Evolutionary conservation across 345 rosid genomes (phyloP), one percentile per base, ranked within the genome.

Genomic region (Bruguiera gymnorhiza): DNA sequence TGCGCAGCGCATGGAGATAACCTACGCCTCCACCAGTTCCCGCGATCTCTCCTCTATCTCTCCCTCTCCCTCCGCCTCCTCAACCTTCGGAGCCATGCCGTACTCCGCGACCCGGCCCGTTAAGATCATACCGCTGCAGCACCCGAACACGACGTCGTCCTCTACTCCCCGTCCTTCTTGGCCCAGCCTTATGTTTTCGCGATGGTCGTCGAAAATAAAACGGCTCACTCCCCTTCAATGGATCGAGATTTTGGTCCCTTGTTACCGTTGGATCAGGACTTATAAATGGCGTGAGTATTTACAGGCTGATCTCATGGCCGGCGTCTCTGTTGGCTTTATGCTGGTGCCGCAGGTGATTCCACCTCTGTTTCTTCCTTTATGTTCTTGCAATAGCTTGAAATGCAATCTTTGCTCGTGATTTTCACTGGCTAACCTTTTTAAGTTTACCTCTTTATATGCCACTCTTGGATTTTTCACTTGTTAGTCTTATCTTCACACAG

Each of bases 331-430:
- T 73, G 99, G 95, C 37, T 63, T 96, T 63, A 96, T 96, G 99
- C 98, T 96, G 48, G 97, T 96, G n/a, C 99, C 99, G 13, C 99
- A 96, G 98, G 99, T 92, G 62, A 80, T 75, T 66, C n/a, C 55
- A 6, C 59, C 66, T 0, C 48, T 51, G n/a, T 69, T 54, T 31
- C 66, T 19, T 60, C 18, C 60, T 27, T 21, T 13, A 24, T 56
- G 18, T 56, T 56, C 29, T 27, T 34, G 37, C 37, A 34, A 34
- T 34, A 34, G 2, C 9, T 34, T 27, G 60, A 24, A 24, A 43
- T 43, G 5, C 18, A 15, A 5, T 57, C 37, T 26, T 36, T 13
- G 39, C 13, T 65, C 46, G 5, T 6, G 13, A 23, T 39, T 8
- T 18, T 23, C 8, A 3, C 13, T 16, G 37, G 9, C 8, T 34